Base-by-base conservation (phyloP, 2,329 filamentous ascomycete species). In the Penicillium glabrum region DNA sequence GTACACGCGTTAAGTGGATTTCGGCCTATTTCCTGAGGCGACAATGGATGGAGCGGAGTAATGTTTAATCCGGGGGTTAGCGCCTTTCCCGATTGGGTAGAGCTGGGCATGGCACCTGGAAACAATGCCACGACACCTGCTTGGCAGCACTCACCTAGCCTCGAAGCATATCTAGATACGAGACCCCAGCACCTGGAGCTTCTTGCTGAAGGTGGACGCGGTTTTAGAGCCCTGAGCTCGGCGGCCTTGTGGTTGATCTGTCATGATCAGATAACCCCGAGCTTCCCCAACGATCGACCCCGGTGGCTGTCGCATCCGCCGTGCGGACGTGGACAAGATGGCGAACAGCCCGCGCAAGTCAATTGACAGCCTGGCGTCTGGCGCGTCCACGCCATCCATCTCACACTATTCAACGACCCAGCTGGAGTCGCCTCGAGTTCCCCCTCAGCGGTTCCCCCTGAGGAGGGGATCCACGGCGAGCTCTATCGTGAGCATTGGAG, bases 401-500 rank as follows among this genome's bases (percentile, higher is more conserved):
- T 75, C 78, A 57, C 85, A 88, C 61, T 82, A 66, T 57, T 70
- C 70, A 13, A 65, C 68, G 27, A 64, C 58, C n/a, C 72, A 73
- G 58, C 59, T 75, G 46, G 75, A 77, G 48, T 75, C 70, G 23
- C 70, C 71, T 37, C 72, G 72, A 14, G 61, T 68, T 10, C 65
- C 70, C 49, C 65, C 72, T 45, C 72, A 75, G 39, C 66, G 73
- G 53, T 67, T 67, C 62, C 70, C 71, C 59, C 69, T 74, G 61
- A 75, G 93, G 70, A 84, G 92, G 74, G 89, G 86, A 60, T 98
- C 95, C 53, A 90, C 87, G 26, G 88, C 93, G 45, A 96, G 92
- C 79, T 97, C 93, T 23, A 86, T 93, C 65, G 86, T 88, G 70
- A 97, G 93, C 31, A 86, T 96, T 71, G 92, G 92, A 59, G 91